A percentile compares a stretch with the other conserved stretches of the same genome.
Conservation (phyloP, 2,329 filamentous ascomycete genomes). For the Purpureocillium lavendulum region DNA sequence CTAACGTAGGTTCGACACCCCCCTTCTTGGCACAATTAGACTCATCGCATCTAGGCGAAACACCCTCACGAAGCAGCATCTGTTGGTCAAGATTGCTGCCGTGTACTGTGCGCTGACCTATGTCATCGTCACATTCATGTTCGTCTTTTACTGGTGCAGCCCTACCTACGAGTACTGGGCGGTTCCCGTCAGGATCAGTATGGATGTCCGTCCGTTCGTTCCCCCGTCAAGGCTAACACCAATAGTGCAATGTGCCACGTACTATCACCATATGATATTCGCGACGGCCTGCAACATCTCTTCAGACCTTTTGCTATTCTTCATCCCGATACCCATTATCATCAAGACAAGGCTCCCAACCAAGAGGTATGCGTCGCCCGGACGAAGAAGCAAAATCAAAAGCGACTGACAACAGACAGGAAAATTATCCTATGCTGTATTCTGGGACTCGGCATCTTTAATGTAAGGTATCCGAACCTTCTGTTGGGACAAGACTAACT, state of each 20-base stretch:
- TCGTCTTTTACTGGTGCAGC: slow-evolving; percentile 44
- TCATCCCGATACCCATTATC: slow-evolving; percentile 36
- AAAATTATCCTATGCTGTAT: slow-evolving; percentile 46
- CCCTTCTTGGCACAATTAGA: neutral
- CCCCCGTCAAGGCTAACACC: neutral
- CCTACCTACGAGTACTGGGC: slow-evolving; percentile 44
- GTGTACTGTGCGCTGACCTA: slow-evolving; percentile 35
- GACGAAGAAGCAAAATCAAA: too few relatives aligned
- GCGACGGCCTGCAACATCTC: slow-evolving; percentile 38
- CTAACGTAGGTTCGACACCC: slow-evolving; percentile 33
- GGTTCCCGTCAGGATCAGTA: slow-evolving; percentile 30
- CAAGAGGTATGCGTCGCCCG: slow-evolving; percentile 11
- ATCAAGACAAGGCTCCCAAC: slow-evolving; percentile 27
- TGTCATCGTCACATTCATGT: slow-evolving; percentile 39
- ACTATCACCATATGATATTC: slow-evolving; percentile 37
- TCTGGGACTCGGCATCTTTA: slow-evolving; percentile 47
- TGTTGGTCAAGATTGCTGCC: slow-evolving; percentile 31
- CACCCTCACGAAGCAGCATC: slow-evolving; percentile 20
- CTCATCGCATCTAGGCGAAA: slow-evolving; percentile 11
- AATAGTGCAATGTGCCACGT: slow-evolving; percentile 33
- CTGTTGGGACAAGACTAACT: neutral
- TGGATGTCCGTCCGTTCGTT: neutral
- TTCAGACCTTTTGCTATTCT: slow-evolving; percentile 34
- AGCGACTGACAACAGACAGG: slow-evolving; percentile 13
- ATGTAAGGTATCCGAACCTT: slow-evolving; percentile 15